Percentiles rank a stretch among this genome's conserved stretches.
Evolutionary conservation across 2,329 filamentous ascomycete genomes (phyloP).

Genomic region (Nemania serpens): DNA sequence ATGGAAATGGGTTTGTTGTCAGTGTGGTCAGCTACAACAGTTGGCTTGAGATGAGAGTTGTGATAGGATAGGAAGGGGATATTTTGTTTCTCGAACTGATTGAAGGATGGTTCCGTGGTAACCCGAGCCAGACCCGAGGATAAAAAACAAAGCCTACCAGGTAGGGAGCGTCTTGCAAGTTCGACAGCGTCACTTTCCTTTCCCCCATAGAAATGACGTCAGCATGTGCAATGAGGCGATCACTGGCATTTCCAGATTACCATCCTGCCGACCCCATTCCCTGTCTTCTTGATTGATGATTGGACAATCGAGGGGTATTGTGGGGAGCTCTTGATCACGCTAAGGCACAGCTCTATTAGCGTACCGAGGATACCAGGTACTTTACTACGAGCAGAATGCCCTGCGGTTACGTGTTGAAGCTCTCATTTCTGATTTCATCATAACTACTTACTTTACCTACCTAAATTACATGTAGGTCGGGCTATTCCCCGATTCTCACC

Average conservation of each 20-base stretch:
- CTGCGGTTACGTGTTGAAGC: not conserved
- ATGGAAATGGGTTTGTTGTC: not conserved
- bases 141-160: not conserved
- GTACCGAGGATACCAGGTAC: too few species aligned
- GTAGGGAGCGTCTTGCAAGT: not conserved
- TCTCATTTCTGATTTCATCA: constrained; percentile 1
- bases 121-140: not conserved
- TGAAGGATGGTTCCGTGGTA: not conserved
- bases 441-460: not conserved
- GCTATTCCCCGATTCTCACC: too few species aligned
- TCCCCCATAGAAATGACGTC: constrained; percentile 21
- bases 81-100: not conserved
- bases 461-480: too few species aligned
- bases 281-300: constrained; percentile 9
- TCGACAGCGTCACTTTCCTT: not conserved
- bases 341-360: constrained; percentile 9
- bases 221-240: constrained; percentile 12
- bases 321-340: constrained; percentile 22
- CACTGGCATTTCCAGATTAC: not conserved
- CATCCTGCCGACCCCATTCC: not conserved
- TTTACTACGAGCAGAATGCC: too few species aligned
- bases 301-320: constrained; percentile 13
- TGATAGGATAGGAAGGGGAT: constrained; percentile 5
- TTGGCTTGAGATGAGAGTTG: constrained; percentile 9
- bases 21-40: not conserved